These are phyloP conservation scores for Obba rivulosa DNA, from an alignment of 768 basidiomycete genomes.

Conservation along the genomic window DNA sequence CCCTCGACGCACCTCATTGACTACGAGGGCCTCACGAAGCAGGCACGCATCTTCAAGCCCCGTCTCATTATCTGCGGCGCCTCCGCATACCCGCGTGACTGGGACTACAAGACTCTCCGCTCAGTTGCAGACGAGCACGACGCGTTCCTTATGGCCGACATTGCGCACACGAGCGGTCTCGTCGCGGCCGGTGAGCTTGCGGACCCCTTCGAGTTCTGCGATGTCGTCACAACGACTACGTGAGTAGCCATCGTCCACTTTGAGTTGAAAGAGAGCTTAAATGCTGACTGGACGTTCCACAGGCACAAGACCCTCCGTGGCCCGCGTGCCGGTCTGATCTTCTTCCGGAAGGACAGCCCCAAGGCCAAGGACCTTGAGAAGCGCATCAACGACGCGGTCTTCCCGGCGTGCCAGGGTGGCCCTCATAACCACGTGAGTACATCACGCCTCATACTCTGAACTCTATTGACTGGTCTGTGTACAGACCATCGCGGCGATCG, in stretches of 20 bases:
- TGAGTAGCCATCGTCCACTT: constrained; percentile 30
- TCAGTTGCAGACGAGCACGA: constrained; percentile 82
- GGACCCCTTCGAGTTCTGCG: constrained; percentile 92
- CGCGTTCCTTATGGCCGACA: constrained; percentile 92
- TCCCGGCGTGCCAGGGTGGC: constrained; percentile 99
- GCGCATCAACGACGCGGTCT: constrained; percentile 96
- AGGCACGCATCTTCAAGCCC: constrained; percentile 95
- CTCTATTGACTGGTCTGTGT: neutral
- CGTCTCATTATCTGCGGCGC: constrained; percentile 95
- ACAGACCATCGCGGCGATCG: constrained; percentile 91
- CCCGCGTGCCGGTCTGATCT: constrained; percentile 95
- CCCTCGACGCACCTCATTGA: constrained; percentile 85
- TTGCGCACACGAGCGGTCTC: constrained; percentile 95
- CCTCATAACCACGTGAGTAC: constrained; percentile 90
- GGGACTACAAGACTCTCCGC: constrained; percentile 87
- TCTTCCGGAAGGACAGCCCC: constrained; percentile 92
- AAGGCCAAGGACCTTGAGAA: constrained; percentile 85
- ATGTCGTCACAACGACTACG: constrained; percentile 98
- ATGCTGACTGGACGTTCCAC: constrained; percentile 4
- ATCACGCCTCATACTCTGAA: neutral
- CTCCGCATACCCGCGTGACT: constrained; percentile 97
- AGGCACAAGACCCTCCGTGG: constrained; percentile 99
- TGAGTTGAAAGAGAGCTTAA: neutral
- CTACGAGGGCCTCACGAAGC: constrained; percentile 72
- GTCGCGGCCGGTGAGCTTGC: constrained; percentile 88